Percentiles rank a stretch among this genome's conserved stretches.
These are phyloP conservation scores for Harrya chromipes DNA, from an alignment of 768 basidiomycete species.

Conservation along the genomic window DNA sequence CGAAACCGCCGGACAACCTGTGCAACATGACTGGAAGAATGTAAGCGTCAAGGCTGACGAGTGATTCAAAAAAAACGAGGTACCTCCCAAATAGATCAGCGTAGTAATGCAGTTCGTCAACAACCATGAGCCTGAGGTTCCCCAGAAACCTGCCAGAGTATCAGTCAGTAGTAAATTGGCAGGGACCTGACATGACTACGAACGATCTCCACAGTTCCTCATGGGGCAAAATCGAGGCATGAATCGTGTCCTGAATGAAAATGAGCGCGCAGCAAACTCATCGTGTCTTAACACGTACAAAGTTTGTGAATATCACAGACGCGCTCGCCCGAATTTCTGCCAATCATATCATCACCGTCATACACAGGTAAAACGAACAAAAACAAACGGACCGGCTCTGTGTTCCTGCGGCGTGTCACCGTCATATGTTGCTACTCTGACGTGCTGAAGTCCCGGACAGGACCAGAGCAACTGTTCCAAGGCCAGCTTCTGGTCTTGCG, in stretches of 20 bases:
- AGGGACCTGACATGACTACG: constrained; percentile 1
- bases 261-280: background rate
- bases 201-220: constrained; percentile 83
- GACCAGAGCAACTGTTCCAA: constrained; percentile 62
- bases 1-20: constrained; percentile 74
- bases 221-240: constrained; percentile 79
- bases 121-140: constrained; percentile 71
- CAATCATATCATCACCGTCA: background rate
- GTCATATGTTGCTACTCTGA: constrained; percentile 77
- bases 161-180: constrained; percentile 1
- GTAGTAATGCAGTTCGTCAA: constrained; percentile 90
- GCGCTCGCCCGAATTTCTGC: constrained; percentile 68
- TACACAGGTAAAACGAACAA: background rate
- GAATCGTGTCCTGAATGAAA: constrained; percentile 68
- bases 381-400: constrained; percentile 52
- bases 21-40: constrained; percentile 64
- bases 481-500: constrained; percentile 79
- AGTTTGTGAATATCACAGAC: constrained; percentile 87
- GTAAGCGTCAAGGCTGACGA: background rate
- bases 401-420: constrained; percentile 79
- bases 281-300: constrained; percentile 43
- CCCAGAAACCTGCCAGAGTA: constrained; percentile 58
- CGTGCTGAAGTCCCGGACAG: constrained; percentile 59
- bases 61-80: background rate
- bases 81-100: constrained; percentile 78